phyloP scores from a whole-genome alignment of 768 basidiomycete species.

The Mycena leptocephala region DNA sequence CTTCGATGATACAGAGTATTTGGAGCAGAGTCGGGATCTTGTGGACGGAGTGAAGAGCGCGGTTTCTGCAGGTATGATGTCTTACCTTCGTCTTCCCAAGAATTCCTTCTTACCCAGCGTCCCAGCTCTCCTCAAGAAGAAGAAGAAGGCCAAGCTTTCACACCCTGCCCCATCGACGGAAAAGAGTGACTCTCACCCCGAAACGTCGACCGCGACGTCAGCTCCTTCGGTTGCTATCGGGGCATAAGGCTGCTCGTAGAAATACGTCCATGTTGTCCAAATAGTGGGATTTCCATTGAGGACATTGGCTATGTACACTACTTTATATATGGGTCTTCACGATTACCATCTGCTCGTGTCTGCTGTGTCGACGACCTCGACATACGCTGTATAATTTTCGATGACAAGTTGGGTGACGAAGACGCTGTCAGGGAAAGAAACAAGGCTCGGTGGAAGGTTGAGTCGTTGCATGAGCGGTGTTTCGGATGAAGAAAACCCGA shows the following conservation, averaged over 20 bases:
- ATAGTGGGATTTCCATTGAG: neutral
- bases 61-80: slow-evolving; percentile 79
- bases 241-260: too few species aligned
- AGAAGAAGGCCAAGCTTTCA: slow-evolving; percentile 76
- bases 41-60: slow-evolving; percentile 94
- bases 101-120: slow-evolving; percentile 33
- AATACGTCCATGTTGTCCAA: too few species aligned
- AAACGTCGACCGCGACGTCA: neutral
- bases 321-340: neutral
- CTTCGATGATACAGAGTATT: slow-evolving; percentile 92
- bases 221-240: slow-evolving; percentile 22
- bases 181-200: slow-evolving; percentile 12
- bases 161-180: slow-evolving; percentile 41
- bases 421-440: slow-evolving; percentile 60
- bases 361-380: slow-evolving; percentile 60
- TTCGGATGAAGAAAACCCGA: slow-evolving; percentile 73
- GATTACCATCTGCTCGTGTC: slow-evolving; percentile 29
- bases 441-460: slow-evolving; percentile 63
- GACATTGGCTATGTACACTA: neutral
- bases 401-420: slow-evolving; percentile 73
- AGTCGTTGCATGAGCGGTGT: slow-evolving; percentile 65
- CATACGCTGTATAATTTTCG: slow-evolving; percentile 73
- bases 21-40: slow-evolving; percentile 93
- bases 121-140: slow-evolving; percentile 81
- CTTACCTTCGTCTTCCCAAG: slow-evolving; percentile 37